Conservation (phyloP, 306 rosid species). For the Notholithocarpus densiflorus region DNA sequence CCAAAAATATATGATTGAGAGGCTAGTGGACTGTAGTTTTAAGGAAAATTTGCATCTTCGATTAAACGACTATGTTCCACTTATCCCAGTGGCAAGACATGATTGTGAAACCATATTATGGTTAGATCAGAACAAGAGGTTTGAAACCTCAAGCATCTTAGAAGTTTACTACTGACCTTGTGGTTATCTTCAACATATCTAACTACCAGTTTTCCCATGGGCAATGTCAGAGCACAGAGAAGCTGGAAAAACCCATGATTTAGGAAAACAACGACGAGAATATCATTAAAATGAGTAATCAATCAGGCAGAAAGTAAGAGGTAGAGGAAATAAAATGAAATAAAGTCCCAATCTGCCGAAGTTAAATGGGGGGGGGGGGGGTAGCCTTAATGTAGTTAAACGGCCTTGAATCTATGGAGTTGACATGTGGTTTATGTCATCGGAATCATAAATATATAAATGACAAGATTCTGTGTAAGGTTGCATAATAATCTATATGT, state of each 20-base stretch:
- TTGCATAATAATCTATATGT: no score
- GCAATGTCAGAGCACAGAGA: slow-evolving; percentile 66
- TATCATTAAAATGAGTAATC: not conserved
- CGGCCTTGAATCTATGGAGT: no score
- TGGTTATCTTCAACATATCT: slow-evolving; percentile 72
- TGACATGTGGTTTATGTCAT: no score
- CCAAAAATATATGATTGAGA: no score
- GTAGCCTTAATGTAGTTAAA: no score
- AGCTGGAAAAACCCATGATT: slow-evolving; percentile 39
- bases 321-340: not conserved
- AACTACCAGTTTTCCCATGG: slow-evolving; percentile 60
- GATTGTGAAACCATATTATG: not conserved
- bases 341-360: not conserved
- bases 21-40: not conserved
- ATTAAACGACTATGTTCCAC: not conserved
- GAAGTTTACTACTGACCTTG: slow-evolving; percentile 39
- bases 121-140: slow-evolving; percentile 9
- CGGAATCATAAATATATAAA: no score
- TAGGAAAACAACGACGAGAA: not conserved
- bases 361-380: no score
- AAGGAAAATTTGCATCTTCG: not conserved
- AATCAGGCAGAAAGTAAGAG: not conserved
- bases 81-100: not conserved
- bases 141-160: not conserved
- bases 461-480: no score